Base-by-base conservation (phyloP, 2,329 filamentous ascomycete species). In the Lasiodiplodia citricola region DNA sequence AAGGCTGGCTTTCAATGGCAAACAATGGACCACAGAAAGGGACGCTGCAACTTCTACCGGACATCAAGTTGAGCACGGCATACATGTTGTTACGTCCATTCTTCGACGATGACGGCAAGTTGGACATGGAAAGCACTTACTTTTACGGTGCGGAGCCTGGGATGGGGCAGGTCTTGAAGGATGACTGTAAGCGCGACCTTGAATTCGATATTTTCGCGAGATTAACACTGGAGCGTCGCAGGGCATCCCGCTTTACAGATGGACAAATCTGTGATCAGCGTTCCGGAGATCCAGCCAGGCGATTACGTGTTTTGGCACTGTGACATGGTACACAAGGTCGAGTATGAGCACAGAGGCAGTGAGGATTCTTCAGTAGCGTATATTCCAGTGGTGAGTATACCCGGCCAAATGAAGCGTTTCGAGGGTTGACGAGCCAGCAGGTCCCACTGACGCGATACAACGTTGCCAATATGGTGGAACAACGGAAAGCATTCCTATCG, bases 301-400 rank as follows among this genome's bases (percentile, higher is more conserved):
- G 72, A 74, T 66, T 74, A 74, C 63, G 73, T 74, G 35, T 74
- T 73, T 56, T 75, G 73, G 73, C 73, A 74, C 54, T 74, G 72
- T 64, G 73, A 74, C 63, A 56, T 76, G 3, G 62, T 75, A 11
- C 73, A 76, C 63, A 70, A 70, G 35, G 73, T 74, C 16, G 73
- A 74, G 37, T 70, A 68, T 51, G 68, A 66, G 52, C 70, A 74
- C 50, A 67, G 68, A 7, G 75, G 75, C 11, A 70, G 28, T 10
- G 60, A 66, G 37, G 73, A 76, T 57, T 75, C 73, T 2, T 70
- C 62, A 44, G 75, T 74, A 25, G 62, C 67, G 16, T 76, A 75
- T 67, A 74, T 73, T 57, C 69, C 70, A 3, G 73, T 72, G 37
- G 69, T 62, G 60, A 35, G 10, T 35, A 10, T 35, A 10, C 8